Percentiles rank a stretch among this genome's conserved stretches.
These are phyloP conservation scores for Lepiota subincarnata DNA, from an alignment of 768 basidiomycete species.

Conservation along the genomic window DNA sequence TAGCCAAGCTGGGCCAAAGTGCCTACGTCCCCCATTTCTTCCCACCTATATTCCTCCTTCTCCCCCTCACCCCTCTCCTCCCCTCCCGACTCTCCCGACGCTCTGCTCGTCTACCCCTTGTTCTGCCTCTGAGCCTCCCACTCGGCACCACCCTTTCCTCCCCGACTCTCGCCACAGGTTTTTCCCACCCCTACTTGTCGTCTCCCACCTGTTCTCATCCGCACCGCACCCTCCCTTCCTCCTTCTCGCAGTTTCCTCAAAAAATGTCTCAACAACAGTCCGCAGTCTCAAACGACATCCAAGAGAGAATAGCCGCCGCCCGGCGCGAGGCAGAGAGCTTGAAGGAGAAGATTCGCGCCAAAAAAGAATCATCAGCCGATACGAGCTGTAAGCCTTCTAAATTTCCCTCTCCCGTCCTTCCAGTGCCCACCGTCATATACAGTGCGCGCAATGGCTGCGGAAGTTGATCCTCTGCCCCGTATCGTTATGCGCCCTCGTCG, in stretches of 20 bases:
- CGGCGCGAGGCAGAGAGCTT: conserved; percentile 94
- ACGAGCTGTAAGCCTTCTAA: conserved; percentile 75
- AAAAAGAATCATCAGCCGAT: conserved; percentile 96
- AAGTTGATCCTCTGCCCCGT: conserved; percentile 92
- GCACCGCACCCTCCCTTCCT: not conserved
- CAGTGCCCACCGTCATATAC: conserved; percentile 16
- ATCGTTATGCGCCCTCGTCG: conserved; percentile 96
- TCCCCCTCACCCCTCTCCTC: conserved; percentile 13
- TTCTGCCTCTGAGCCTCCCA: too few relatives aligned
- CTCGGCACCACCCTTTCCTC: not conserved
- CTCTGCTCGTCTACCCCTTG: conserved; percentile 12
- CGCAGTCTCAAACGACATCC: conserved; percentile 49
- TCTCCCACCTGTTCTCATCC: conserved; percentile 16
- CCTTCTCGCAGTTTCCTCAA: conserved; percentile 9
- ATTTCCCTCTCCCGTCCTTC: conserved; percentile 3
- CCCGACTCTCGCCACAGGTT: conserved; percentile 10
- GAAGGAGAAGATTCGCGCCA: conserved; percentile 98
- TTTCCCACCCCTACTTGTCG: conserved; percentile 14
- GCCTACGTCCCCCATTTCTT: conserved; percentile 6
- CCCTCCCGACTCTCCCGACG: not conserved
- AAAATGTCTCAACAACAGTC: conserved; percentile 11
- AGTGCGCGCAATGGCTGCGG: conserved; percentile 99
- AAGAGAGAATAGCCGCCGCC: conserved; percentile 92
- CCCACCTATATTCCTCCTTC: conserved; percentile 20
- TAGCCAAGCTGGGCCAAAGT: too few relatives aligned